A percentile compares a stretch with the other conserved stretches of the same genome.
Evolutionary conservation across 306 rosid genomes (phyloP).

Genomic region (Malus orientalis): DNA sequence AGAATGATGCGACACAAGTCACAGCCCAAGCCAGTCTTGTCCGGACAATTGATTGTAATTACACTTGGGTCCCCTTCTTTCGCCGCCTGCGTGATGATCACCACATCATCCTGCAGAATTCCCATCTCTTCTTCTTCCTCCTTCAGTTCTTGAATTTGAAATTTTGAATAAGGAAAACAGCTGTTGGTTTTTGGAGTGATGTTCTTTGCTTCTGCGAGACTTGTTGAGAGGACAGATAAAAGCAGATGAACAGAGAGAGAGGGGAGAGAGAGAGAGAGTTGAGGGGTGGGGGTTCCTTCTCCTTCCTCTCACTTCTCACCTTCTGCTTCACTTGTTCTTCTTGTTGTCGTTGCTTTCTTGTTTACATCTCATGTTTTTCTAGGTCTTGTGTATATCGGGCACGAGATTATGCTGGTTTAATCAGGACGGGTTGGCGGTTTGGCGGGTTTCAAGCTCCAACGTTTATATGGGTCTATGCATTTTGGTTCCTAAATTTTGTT

Average conservation of each 20-base stretch:
- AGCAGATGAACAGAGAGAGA: background rate
- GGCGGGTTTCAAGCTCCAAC: background rate
- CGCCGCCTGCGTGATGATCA: conserved; percentile 50
- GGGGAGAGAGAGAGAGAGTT: too few relatives aligned
- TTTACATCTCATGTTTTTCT: background rate
- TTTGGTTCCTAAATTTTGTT: too few relatives aligned
- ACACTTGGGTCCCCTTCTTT: conserved; percentile 62
- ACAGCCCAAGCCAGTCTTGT: conserved; percentile 88
- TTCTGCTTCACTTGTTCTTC: conserved; percentile 12
- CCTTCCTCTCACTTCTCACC: conserved; percentile 5
- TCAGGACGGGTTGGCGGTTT: background rate
- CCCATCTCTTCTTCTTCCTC: conserved; percentile 45
- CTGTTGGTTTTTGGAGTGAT: background rate
- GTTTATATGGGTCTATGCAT: too few relatives aligned
- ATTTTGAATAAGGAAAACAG: background rate
- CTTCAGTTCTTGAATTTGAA: background rate
- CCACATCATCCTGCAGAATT: conserved; percentile 68
- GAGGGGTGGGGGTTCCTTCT: conserved; percentile 3
- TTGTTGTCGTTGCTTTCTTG: conserved; percentile 8
- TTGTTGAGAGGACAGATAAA: background rate
- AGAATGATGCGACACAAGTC: conserved; percentile 94
- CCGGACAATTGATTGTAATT: conserved; percentile 90
- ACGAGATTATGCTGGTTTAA: background rate
- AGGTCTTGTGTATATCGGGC: background rate
- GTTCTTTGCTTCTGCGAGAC: background rate